Evolutionary conservation across 371 early-diverging fungal species (phyloP), one percentile per base, ranked within the genome.

Genomic region (Quaeritorhiza haematococci): DNA sequence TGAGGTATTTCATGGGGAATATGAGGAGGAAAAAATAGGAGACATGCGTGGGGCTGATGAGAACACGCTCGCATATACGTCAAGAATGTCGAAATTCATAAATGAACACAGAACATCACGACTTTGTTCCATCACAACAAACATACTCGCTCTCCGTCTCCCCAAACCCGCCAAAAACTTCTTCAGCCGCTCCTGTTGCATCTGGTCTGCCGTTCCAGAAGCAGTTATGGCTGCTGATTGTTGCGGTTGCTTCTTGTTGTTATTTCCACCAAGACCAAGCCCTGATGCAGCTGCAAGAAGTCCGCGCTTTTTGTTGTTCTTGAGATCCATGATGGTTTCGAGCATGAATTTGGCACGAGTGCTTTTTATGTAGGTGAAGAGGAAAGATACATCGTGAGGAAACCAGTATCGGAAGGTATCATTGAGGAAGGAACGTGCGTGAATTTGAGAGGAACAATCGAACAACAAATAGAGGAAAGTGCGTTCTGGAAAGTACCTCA

Each of bases 271-370:
- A n/a, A n/a, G n/a, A n/a, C n/a, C n/a, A n/a, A n/a, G n/a, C n/a
- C n/a, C n/a, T n/a, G n/a, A n/a, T n/a, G n/a, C n/a, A n/a, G n/a
- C n/a, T n/a, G n/a, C n/a, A n/a, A 30, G 10, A 13, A 13, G 13
- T 30, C 23, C 32, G n/a, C 50, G 10, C 23, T 32, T 33, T 60
- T 90, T 85, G 78, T 97, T 97, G 69, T 95, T 93, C 69, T 92
- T 94, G 38, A 97, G 75, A 53, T 92, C 88, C 48, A 84, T 80
- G 52, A 97, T 75, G 8, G 88, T 90, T 72, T 97, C 98, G 38
- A 96, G 72, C 93, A 97, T 88, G 67, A 94, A 97, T 66, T 88
- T 88, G 54, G 84, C 81, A 49, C 96, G 86, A 17, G 84, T 80
- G 1, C 85, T 87, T 38, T 8, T 50, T 33, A 28, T 50, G 50